Conservation (phyloP, 495 filamentous ascomycete genomes). For the Aspergillus campestris region DNA sequence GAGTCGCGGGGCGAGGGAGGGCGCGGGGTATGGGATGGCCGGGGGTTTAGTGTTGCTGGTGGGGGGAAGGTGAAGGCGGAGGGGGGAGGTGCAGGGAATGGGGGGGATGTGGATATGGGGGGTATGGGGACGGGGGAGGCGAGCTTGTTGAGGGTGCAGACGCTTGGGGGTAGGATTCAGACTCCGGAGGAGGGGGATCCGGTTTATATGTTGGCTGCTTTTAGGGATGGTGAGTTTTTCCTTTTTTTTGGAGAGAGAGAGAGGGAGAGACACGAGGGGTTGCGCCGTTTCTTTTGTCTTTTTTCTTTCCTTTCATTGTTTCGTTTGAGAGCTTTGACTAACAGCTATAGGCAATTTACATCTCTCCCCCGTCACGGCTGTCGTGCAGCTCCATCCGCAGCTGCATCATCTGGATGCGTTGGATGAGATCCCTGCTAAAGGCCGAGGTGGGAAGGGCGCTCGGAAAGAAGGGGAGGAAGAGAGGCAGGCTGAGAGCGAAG, state of each 20-base stretch:
- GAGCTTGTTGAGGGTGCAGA: conserved; percentile 30
- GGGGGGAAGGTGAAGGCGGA: conserved; percentile 27
- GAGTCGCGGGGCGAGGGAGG: conserved; percentile 43
- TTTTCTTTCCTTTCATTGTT: conserved; percentile 1
- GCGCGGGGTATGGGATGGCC: conserved; percentile 50
- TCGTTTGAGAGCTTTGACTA: background rate
- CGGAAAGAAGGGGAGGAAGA: conserved; percentile 39
- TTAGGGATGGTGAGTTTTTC: conserved; percentile 47
- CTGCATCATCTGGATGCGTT: conserved; percentile 67
- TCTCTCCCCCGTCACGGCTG: conserved; percentile 56
- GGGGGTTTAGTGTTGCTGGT: conserved; percentile 35
- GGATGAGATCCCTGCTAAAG: conserved; percentile 38
- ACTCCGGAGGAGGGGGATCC: conserved; percentile 50
- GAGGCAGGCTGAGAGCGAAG: conserved; percentile 39
- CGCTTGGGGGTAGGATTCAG: conserved; percentile 60
- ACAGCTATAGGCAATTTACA: conserved; percentile 49
- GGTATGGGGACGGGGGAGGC: conserved; percentile 28
- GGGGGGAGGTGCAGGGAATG: conserved; percentile 14
- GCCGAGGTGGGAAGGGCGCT: conserved; percentile 17
- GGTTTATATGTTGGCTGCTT: conserved; percentile 65
- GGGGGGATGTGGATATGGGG: conserved; percentile 30
- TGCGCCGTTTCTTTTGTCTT: too few relatives aligned
- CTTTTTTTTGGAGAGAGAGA: too few relatives aligned
- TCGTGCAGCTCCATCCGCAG: conserved; percentile 67
- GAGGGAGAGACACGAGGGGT: too few relatives aligned